Conservation (phyloP, 2,329 filamentous ascomycete species). For the Trichoderma gracile region DNA sequence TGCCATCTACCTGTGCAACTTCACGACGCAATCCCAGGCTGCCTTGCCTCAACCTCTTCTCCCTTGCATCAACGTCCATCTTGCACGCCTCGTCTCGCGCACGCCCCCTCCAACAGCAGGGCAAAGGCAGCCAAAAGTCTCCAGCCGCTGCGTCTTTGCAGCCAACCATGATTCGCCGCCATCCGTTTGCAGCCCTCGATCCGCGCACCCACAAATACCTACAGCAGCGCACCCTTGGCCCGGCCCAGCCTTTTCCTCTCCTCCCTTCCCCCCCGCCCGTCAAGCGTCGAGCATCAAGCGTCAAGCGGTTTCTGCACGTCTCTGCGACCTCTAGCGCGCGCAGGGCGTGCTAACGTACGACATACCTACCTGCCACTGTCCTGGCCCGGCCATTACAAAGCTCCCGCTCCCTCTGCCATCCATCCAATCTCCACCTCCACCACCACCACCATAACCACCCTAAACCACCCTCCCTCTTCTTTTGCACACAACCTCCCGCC, state of each 20-base stretch:
- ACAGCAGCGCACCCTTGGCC: constrained; percentile 4
- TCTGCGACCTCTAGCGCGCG: constrained; percentile 23
- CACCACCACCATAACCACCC: constrained; percentile 29
- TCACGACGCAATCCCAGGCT: neutral
- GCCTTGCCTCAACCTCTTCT: neutral
- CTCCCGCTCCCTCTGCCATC: constrained; percentile 27
- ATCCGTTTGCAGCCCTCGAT: constrained; percentile 34
- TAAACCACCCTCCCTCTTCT: constrained; percentile 25
- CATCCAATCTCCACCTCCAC: constrained; percentile 30
- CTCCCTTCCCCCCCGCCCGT: constrained; percentile 21
- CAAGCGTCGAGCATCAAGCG: neutral
- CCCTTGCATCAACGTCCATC: neutral
- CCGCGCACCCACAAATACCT: constrained; percentile 32
- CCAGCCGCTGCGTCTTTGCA: constrained; percentile 34
- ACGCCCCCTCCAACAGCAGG: constrained; percentile 4
- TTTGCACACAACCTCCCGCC: constrained; percentile 27
- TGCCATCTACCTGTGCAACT: neutral
- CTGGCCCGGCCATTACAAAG: constrained; percentile 25
- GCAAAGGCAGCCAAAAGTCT: neutral
- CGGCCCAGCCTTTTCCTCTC: neutral
- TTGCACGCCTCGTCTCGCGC: neutral
- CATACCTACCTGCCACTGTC: constrained; percentile 26
- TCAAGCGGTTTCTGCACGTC: constrained; percentile 16
- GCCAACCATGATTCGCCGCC: constrained; percentile 41
- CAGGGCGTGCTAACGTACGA: constrained; percentile 26